Evolutionary conservation across 2,329 filamentous ascomycete genomes (phyloP).

Genomic region (Onygenales sp.): DNA sequence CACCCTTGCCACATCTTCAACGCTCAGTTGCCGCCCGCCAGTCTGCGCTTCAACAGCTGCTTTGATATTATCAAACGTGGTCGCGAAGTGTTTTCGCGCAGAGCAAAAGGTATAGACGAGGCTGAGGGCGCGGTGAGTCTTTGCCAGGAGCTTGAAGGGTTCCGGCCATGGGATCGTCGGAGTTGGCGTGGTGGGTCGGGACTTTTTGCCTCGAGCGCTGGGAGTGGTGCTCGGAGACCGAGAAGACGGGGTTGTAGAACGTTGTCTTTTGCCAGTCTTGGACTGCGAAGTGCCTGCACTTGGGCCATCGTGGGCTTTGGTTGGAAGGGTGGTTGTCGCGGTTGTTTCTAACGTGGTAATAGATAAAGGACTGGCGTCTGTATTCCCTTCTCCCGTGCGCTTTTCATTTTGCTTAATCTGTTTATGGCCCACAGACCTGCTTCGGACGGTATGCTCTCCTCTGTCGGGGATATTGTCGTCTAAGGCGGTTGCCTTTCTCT

Average conservation of each 20-base stretch:
- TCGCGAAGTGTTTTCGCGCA: constrained; percentile 82
- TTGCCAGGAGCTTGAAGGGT: constrained; percentile 61
- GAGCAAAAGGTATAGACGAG: constrained; percentile 92
- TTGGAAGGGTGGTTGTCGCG: not conserved
- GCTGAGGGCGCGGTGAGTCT: constrained; percentile 76
- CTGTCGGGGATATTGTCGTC: not conserved
- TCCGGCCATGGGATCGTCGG: constrained; percentile 60
- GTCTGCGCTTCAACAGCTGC: constrained; percentile 76
- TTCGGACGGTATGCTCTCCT: too few relatives aligned
- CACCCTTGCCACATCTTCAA: constrained; percentile 76
- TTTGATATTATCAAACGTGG: constrained; percentile 82
- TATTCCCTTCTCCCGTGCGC: not conserved
- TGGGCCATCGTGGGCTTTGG: constrained; percentile 5
- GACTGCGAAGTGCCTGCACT: not conserved
- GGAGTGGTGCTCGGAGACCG: not conserved
- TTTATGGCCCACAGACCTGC: too few relatives aligned
- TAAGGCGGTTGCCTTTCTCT: constrained; percentile 10
- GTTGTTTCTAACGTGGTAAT: not conserved
- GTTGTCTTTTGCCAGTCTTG: not conserved
- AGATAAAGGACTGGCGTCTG: not conserved
- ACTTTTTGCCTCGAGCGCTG: constrained; percentile 8
- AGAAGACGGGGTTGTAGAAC: constrained; percentile 1
- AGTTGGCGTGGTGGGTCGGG: constrained; percentile 10
- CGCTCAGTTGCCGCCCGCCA: constrained; percentile 51
- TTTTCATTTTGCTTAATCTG: not conserved